Base-by-base conservation (phyloP, 1,284 basidiomycete genomes). In the Pterulicium gracile region DNA sequence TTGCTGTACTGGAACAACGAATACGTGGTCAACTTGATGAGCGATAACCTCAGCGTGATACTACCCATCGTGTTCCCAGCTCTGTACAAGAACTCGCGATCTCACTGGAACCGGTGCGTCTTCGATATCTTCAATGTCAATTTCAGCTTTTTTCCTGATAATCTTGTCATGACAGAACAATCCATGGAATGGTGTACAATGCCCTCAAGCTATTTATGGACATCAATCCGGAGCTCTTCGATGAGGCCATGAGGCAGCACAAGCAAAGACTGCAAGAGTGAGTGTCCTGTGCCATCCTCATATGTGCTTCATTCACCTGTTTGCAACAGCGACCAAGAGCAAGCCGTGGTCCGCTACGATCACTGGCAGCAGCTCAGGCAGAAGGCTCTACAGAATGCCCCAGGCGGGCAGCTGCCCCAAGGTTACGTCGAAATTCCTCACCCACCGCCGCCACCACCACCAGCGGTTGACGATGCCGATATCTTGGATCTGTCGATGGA, bases 121-220 rank as follows among this genome's bases (percentile, higher is more conserved):
- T 15, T 46, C 12, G 42, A 20, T 47, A 4, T 43, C 15, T 22
- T 43, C 40, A n/a, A n/a, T n/a, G n/a, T n/a, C n/a, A n/a, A n/a
- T 43, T n/a, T 36, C n/a, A 39, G 4, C 21, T 50, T 47, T 49
- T 51, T 4, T 39, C 7, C 36, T 39, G 7, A 39, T 4, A 5
- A 5, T 4, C n/a, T 18, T 19, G 32, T n/a, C 46, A 21, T 51
- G n/a, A 4, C 44, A 94, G 94, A 52, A 98, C 96, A 43, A 99
- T 99, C 58, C 95, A 99, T 58, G 91, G 90, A 49, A 94, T 98
- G 83, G 94, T 98, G 18, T 98, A 96, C 71, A 98, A 98, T 60
- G 95, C 96, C 2, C 72, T 99, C 61, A 98, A 96, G 63, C 66
- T 98, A 50, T 96, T 98, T 67, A 98, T 98, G 94, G 95, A 98